These are phyloP conservation scores for Puccinia brachypodii DNA, from an alignment of 1,284 basidiomycete genomes.

Conservation along the genomic window DNA sequence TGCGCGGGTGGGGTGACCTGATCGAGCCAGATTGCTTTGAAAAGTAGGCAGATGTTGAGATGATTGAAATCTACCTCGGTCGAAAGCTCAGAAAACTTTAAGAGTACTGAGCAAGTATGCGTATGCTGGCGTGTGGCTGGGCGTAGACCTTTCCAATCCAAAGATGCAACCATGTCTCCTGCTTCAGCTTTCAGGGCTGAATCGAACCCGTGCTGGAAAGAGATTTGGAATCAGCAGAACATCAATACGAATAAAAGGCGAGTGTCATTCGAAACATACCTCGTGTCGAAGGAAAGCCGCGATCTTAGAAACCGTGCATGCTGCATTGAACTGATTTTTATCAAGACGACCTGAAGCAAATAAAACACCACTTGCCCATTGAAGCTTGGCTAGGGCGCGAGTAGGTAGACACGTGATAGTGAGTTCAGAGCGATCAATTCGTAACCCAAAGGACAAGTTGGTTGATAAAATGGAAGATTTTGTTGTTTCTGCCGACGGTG, in stretches of 20 bases:
- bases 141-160: conserved; percentile 10
- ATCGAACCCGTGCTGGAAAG: conserved; percentile 27
- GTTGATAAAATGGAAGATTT: conserved; percentile 36
- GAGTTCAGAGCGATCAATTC: conserved; percentile 37
- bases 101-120: conserved; percentile 23
- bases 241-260: not conserved
- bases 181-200: conserved; percentile 38
- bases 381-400: conserved; percentile 31
- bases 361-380: conserved; percentile 37
- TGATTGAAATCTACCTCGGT: conserved; percentile 41
- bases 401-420: conserved; percentile 30
- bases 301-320: conserved; percentile 31
- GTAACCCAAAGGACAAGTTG: conserved; percentile 28
- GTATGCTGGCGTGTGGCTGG: conserved; percentile 19
- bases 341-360: conserved; percentile 32
- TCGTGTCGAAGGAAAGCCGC: conserved; percentile 31
- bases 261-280: conserved; percentile 7
- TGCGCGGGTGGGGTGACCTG: conserved; percentile 23
- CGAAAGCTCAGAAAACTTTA: conserved; percentile 30
- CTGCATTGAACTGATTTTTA: conserved; percentile 29
- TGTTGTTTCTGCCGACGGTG: not conserved
- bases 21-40: conserved; percentile 41
- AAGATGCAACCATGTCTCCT: conserved; percentile 30
- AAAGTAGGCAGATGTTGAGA: conserved; percentile 27
- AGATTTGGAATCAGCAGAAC: not conserved